Evolutionary conservation across 371 early-diverging fungal species (phyloP), one percentile per base, ranked within the genome.

Genomic region (Mucor irregularis): DNA sequence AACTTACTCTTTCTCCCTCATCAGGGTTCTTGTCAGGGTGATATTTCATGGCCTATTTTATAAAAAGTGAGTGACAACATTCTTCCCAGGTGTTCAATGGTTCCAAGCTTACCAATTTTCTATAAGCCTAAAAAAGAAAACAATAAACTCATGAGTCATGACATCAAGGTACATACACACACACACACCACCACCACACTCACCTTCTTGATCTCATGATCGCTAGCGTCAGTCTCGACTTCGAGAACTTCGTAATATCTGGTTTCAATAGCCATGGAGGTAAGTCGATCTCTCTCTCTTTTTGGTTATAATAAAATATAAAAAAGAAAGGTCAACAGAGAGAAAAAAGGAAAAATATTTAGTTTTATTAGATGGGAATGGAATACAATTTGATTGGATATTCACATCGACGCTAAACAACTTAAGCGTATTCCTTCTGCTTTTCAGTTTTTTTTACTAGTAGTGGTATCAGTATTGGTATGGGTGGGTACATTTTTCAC

Each of bases 171-270:
- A n/a, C n/a, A n/a, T n/a, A n/a, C n/a, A n/a, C n/a, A n/a, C n/a
- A n/a, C n/a, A n/a, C n/a, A n/a, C n/a, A n/a, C n/a, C n/a, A n/a
- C n/a, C n/a, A n/a, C n/a, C 4, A 25, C 2, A 33, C 31, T 52
- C 72, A 81, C 86, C 80, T 89, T 93, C 73, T 89, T 91, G 64
- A 97, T 88, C 60, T 96, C 94, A 59, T 77, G 57, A 34, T 96
- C 97, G 42, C 85, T 73, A 52, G 96, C 96, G 17, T 57, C 68
- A 14, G 90, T 84, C 14, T 76, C 61, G 30, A 99, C 90, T 61
- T 89, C 96, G 22, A 99, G 88, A 26, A 89, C 69, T 25, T 97
- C 97, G 79, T 98, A 98, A 56, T 89, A 86, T 74, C 86, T 93
- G 58, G 91, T 88, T 58, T 92, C 92, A 61, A 86, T 83, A 56